Conservation (phyloP, 1,139 yeast genomes). For the Tardiomyces depauwii region DNA sequence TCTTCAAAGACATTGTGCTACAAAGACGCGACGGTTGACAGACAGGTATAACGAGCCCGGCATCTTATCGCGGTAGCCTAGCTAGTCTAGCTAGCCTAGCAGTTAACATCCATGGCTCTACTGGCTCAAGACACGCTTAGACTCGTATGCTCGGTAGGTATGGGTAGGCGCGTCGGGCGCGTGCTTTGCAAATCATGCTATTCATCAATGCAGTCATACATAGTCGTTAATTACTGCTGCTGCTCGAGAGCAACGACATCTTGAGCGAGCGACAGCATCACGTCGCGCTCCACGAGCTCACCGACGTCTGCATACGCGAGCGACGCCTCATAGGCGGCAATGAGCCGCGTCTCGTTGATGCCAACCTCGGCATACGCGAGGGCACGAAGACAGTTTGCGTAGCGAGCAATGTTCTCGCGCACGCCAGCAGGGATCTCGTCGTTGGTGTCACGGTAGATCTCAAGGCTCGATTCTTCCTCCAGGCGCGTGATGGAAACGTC, state of each 20-base stretch:
- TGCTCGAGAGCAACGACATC: constrained; percentile 42
- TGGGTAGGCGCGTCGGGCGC: too few species aligned
- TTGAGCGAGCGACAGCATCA: constrained; percentile 61
- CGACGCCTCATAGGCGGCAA: constrained; percentile 83
- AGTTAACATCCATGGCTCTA: too few species aligned
- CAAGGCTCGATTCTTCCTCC: constrained; percentile 95
- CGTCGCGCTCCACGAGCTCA: constrained; percentile 59
- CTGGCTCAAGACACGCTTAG: too few species aligned
- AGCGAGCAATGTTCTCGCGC: constrained; percentile 70
- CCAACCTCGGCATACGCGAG: constrained; percentile 76
- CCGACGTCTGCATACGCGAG: constrained; percentile 67
- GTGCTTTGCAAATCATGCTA: too few species aligned
- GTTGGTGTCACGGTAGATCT: constrained; percentile 85
- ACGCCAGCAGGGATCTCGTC: constrained; percentile 53
- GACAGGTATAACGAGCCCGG: too few species aligned
- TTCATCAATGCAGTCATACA: constrained; percentile 11
- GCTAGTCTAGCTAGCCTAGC: too few species aligned
- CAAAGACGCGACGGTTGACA: too few species aligned
- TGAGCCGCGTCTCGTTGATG: constrained; percentile 68
- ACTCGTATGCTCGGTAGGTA: too few species aligned
- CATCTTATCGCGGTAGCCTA: too few species aligned
- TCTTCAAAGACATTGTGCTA: too few species aligned
- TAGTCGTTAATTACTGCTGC: constrained; percentile 2
- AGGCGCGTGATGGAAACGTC: constrained; percentile 65
- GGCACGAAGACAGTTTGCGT: constrained; percentile 73